Percentiles rank a stretch among this genome's conserved stretches.
phyloP scores from a whole-genome alignment of 1,284 basidiomycete species.

The Boletellus deceptivus region DNA sequence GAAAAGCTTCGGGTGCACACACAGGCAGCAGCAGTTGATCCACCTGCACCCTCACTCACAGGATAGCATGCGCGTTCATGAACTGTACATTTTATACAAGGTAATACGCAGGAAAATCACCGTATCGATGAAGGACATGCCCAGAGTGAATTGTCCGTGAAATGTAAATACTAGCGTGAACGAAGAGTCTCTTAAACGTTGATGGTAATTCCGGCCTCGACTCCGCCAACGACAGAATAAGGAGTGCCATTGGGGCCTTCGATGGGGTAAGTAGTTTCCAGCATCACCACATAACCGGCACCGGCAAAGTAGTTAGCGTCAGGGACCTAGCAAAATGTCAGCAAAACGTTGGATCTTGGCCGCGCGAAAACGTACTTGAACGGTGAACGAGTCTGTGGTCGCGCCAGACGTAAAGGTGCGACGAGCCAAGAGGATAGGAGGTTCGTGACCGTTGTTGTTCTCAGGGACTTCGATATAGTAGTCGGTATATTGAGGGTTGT shows the following conservation, averaged over 20 bases:
- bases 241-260: slow-evolving; percentile 23
- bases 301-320: slow-evolving; percentile 26
- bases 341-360: neutral
- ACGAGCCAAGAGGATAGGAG: slow-evolving; percentile 32
- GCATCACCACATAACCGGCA: slow-evolving; percentile 23
- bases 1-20: neutral
- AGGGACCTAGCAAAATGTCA: slow-evolving; percentile 25
- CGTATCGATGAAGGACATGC: too few species aligned
- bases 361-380: slow-evolving; percentile 10
- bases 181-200: slow-evolving; percentile 6
- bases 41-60: too few species aligned
- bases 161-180: neutral
- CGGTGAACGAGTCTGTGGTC: slow-evolving; percentile 19
- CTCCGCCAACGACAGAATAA: slow-evolving; percentile 29
- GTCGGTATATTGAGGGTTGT: slow-evolving; percentile 27
- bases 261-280: slow-evolving; percentile 28
- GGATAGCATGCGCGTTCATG: neutral
- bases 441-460: slow-evolving; percentile 33
- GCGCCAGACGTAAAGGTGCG: slow-evolving; percentile 9
- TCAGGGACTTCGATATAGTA: slow-evolving; percentile 35
- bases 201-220: slow-evolving; percentile 19
- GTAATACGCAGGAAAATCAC: neutral
- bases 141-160: too few species aligned
- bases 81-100: neutral
- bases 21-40: too few species aligned